These are phyloP conservation scores for Trichoderma parareesei DNA, from an alignment of 495 filamentous ascomycete species.

Conservation along the genomic window DNA sequence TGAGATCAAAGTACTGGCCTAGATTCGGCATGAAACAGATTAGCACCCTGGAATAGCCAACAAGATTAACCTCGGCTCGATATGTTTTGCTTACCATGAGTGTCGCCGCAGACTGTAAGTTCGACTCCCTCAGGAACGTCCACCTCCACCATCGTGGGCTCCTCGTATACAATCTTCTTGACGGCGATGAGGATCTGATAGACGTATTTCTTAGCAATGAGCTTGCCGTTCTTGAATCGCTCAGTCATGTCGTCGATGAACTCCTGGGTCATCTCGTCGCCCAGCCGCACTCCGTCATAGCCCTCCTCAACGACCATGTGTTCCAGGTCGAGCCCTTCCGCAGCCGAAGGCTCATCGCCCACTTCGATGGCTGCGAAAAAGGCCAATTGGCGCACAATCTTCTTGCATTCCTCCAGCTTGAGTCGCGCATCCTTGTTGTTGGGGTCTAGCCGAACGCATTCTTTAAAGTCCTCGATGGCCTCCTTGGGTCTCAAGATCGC, in stretches of 20 bases:
- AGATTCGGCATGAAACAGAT: conserved; percentile 15
- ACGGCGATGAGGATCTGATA: conserved; percentile 92
- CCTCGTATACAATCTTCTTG: conserved; percentile 78
- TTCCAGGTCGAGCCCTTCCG: conserved; percentile 83
- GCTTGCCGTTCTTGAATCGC: conserved; percentile 93
- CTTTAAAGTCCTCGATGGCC: conserved; percentile 86
- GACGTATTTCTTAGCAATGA: conserved; percentile 90
- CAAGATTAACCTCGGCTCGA: not conserved
- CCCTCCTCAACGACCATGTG: conserved; percentile 67
- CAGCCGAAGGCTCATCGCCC: conserved; percentile 79
- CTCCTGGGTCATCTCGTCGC: conserved; percentile 82
- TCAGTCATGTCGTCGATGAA: conserved; percentile 96
- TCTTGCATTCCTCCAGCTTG: conserved; percentile 85
- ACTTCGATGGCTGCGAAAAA: conserved; percentile 95
- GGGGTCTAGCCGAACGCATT: conserved; percentile 78
- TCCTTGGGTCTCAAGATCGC: conserved; percentile 82
- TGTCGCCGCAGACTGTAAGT: conserved; percentile 95
- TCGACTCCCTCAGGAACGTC: conserved; percentile 65
- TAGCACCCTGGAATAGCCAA: not conserved
- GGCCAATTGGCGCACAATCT: conserved; percentile 78
- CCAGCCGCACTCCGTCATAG: conserved; percentile 80
- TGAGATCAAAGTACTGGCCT: conserved; percentile 97
- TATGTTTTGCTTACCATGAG: conserved; percentile 60
- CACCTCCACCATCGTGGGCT: conserved; percentile 96
- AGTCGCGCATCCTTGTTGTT: conserved; percentile 82